Evolutionary conservation across 441 rosid genomes (phyloP).

Genomic region (Lepidium campestre): DNA sequence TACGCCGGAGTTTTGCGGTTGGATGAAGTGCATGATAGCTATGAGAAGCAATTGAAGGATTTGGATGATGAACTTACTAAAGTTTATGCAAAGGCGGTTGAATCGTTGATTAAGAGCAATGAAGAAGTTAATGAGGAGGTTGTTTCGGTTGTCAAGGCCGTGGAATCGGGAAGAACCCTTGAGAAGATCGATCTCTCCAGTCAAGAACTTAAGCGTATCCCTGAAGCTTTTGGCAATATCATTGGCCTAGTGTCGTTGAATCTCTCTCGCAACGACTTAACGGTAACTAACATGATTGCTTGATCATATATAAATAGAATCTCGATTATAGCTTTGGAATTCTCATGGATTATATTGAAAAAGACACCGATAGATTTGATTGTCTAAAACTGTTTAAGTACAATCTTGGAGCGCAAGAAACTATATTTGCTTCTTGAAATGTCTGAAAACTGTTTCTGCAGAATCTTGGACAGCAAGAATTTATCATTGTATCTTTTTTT

Average conservation of each 20-base stretch:
- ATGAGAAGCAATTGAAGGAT: conserved; percentile 58
- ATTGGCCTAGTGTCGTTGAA: conserved; percentile 50
- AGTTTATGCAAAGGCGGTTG: conserved; percentile 53
- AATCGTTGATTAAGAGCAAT: conserved; percentile 4
- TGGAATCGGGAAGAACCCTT: conserved; percentile 28
- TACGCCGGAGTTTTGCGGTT: conserved; percentile 49
- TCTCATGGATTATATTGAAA: background rate
- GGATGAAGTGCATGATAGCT: conserved; percentile 70
- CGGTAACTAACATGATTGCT: conserved; percentile 30
- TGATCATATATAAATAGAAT: background rate
- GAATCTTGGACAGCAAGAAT: too few relatives aligned
- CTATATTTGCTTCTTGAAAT: background rate
- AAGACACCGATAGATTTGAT: background rate
- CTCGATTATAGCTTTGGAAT: background rate
- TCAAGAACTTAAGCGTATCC: conserved; percentile 51
- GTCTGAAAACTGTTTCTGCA: too few relatives aligned
- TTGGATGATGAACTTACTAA: conserved; percentile 61
- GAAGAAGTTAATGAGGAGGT: conserved; percentile 52
- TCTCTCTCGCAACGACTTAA: conserved; percentile 64
- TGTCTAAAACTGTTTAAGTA: background rate
- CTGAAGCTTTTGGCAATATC: conserved; percentile 69
- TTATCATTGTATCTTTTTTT: too few relatives aligned
- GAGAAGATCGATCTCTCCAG: conserved; percentile 62
- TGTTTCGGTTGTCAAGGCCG: conserved; percentile 47
- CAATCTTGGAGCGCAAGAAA: background rate